Conservation (phyloP, 106 monocot species). For the Dendrobium officinale region DNA sequence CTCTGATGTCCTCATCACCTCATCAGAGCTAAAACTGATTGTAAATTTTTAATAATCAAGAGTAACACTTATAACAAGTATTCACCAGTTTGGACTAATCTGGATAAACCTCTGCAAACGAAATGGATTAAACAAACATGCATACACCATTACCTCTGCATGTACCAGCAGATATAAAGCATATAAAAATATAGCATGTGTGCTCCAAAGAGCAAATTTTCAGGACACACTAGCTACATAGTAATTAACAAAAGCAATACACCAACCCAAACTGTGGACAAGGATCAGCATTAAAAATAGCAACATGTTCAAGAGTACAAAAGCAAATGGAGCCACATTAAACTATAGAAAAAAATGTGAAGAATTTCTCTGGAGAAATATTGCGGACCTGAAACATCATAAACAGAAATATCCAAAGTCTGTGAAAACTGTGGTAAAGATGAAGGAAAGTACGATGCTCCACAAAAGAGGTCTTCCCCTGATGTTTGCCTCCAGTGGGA, state of each 20-base stretch:
- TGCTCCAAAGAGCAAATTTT: not conserved
- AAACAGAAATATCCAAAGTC: conserved; percentile 90
- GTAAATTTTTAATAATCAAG: too few relatives aligned
- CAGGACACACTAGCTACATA: not conserved
- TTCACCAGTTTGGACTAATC: too few relatives aligned
- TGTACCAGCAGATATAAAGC: not conserved
- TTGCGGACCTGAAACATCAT: conserved; percentile 93
- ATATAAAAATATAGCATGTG: not conserved
- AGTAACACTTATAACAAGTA: too few relatives aligned
- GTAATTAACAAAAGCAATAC: not conserved
- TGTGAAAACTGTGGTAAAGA: conserved; percentile 97
- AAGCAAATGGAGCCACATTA: not conserved
- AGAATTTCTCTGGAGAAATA: not conserved
- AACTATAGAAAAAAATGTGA: conserved; percentile 1
- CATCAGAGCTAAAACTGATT: too few relatives aligned
- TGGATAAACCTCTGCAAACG: too few relatives aligned
- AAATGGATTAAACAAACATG: not conserved
- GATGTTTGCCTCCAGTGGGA: conserved; percentile 35
- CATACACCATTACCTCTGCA: too few relatives aligned
- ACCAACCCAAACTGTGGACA: not conserved
- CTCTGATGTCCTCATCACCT: too few relatives aligned
- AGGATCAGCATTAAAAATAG: not conserved
- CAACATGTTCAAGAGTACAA: not conserved
- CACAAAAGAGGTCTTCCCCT: conserved; percentile 97
- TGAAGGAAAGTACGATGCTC: conserved; percentile 91